A percentile compares a stretch with the other conserved stretches of the same genome.
phyloP scores from a whole-genome alignment of 345 rosid species.

The Salix udensis region DNA sequence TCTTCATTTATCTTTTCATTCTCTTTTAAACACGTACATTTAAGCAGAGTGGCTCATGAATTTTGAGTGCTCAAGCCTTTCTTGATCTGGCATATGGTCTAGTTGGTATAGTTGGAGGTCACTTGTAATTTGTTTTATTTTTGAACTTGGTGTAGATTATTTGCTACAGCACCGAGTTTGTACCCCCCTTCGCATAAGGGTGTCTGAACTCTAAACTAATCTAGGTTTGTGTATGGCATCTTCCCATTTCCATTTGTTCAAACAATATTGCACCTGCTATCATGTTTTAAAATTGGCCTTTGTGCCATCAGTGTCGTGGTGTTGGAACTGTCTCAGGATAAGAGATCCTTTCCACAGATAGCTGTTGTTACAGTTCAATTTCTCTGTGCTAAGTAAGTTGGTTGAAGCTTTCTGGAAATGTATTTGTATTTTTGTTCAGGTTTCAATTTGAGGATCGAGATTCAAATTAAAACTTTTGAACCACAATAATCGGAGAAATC shows the following conservation, averaged over 20 bases:
- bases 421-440: too few relatives aligned
- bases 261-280: too few relatives aligned
- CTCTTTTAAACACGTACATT: conserved; percentile 12
- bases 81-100: conserved; percentile 26
- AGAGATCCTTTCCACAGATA: too few relatives aligned
- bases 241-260: not conserved
- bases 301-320: too few relatives aligned
- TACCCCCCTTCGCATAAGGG: not conserved
- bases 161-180: not conserved
- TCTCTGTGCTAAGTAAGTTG: too few relatives aligned
- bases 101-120: conserved; percentile 23
- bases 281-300: too few relatives aligned
- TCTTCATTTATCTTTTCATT: not conserved
- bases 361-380: too few relatives aligned
- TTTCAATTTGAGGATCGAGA: too few relatives aligned
- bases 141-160: conserved; percentile 7
- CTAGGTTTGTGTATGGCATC: not conserved
- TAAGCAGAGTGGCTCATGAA: conserved; percentile 31
- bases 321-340: too few relatives aligned
- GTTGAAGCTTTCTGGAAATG: too few relatives aligned
- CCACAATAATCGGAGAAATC: too few relatives aligned
- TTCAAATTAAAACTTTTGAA: too few relatives aligned
- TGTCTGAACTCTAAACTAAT: not conserved
- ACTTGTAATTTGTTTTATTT: conserved; percentile 6
- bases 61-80: conserved; percentile 26